Conservation (phyloP, 768 basidiomycete species). For the Infundibulicybe gibba region DNA sequence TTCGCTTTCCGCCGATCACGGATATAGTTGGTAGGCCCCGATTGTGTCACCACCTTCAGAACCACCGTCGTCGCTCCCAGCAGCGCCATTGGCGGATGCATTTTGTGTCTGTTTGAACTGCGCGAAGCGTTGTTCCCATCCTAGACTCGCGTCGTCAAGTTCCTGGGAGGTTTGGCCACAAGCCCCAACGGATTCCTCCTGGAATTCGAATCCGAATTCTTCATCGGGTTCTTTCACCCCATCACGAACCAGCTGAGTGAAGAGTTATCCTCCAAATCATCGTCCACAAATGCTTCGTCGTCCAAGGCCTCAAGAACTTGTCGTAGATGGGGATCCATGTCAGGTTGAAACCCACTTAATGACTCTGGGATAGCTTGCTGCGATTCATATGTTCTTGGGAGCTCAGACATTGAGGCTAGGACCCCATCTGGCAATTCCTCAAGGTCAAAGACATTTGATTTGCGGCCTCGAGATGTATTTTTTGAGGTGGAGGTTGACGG, state of each 20-base stretch:
- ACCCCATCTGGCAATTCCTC: constrained; percentile 65
- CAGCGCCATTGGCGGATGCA: constrained; percentile 23
- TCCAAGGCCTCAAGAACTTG: constrained; percentile 93
- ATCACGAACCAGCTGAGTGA: constrained; percentile 62
- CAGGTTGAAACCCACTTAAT: constrained; percentile 86
- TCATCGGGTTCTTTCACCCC: constrained; percentile 68
- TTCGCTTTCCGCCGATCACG: constrained; percentile 74
- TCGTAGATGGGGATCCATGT: constrained; percentile 93
- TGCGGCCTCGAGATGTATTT: constrained; percentile 25
- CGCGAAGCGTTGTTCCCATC: constrained; percentile 80
- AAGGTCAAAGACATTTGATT: constrained; percentile 32
- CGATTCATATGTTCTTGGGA: constrained; percentile 72
- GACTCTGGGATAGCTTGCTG: constrained; percentile 79
- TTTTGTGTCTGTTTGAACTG: constrained; percentile 72
- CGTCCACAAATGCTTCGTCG: constrained; percentile 92
- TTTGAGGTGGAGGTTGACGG: constrained; percentile 39
- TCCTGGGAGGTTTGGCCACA: constrained; percentile 16
- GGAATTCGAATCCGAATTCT: constrained; percentile 63
- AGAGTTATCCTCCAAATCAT: constrained; percentile 69
- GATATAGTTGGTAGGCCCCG: constrained; percentile 68
- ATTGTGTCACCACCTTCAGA: constrained; percentile 84
- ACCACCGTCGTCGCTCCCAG: constrained; percentile 47
- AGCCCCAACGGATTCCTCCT: constrained; percentile 43
- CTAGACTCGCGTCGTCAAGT: constrained; percentile 21
- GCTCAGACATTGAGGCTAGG: constrained; percentile 68